Evolutionary conservation across 495 filamentous ascomycete species (phyloP).

Genomic region (Tuber magnatum): DNA sequence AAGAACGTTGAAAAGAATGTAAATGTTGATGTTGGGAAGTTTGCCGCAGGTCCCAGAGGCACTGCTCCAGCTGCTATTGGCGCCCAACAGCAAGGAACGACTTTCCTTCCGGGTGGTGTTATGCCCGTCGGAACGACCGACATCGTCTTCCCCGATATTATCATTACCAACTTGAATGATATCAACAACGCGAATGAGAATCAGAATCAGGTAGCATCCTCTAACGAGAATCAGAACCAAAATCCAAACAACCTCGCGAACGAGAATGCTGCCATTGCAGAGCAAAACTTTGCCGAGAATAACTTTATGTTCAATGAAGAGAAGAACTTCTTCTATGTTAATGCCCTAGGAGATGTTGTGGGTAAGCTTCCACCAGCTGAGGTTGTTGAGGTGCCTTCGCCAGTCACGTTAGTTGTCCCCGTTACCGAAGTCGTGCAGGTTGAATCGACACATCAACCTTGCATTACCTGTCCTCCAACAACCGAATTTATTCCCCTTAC

Average conservation of each 20-base stretch:
- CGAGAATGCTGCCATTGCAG: constrained; percentile 36
- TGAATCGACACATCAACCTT: constrained; percentile 11
- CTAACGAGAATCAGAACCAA: constrained; percentile 38
- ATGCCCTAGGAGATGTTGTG: constrained; percentile 23
- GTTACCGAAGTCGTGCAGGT: constrained; percentile 11
- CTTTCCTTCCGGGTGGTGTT: constrained; percentile 38
- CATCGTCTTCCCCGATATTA: constrained; percentile 41
- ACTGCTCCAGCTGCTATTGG: constrained; percentile 10
- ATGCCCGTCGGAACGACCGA: constrained; percentile 40
- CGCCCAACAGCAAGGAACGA: constrained; percentile 31
- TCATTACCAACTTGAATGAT: constrained; percentile 41
- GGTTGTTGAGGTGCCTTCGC: constrained; percentile 7
- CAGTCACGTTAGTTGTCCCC: constrained; percentile 13
- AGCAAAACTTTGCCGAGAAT: constrained; percentile 33
- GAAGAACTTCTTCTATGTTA: constrained; percentile 39
- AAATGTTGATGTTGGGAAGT: constrained; percentile 40
- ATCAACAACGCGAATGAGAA: constrained; percentile 42
- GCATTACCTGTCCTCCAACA: constrained; percentile 31
- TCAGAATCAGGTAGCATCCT: constrained; percentile 37
- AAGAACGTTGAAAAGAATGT: constrained; percentile 38
- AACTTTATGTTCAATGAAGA: constrained; percentile 37
- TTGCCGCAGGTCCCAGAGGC: constrained; percentile 21
- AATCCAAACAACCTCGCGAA: constrained; percentile 39
- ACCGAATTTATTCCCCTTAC: constrained; percentile 21
- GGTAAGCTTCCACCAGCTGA: constrained; percentile 13